Base-by-base conservation (phyloP, 768 basidiomycete species). In the Tylopilus plumbeoviolaceoides region DNA sequence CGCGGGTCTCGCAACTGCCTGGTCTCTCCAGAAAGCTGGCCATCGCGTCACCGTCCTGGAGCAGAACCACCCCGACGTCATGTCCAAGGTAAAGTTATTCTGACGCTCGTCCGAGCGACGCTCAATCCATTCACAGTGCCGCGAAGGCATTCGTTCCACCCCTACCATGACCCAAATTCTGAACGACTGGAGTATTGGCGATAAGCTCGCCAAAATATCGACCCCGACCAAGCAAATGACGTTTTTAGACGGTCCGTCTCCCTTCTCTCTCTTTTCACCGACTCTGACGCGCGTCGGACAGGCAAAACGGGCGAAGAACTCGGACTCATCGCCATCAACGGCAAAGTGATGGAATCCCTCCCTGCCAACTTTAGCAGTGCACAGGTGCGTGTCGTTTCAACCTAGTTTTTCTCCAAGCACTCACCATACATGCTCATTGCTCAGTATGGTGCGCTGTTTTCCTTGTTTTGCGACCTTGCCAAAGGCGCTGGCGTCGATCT, bases 31-130 rank as follows among this genome's bases (percentile, higher is more conserved):
- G 25, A 72, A 69, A 54, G 76, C 75, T 0, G 84, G 85, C 0
- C 85, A 87, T 65, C 66, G 71, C 20, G 82, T 84, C 30, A 67
- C 74, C 1, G 72, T 87, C 4, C 59, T 85, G 25, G 84, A 85
- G 62, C 70, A 74, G 48, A 65, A 61, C 2, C 64, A 71, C 57
- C 72, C 72, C 5, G 67, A 74, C 50, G 75, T 73, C 14, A 70
- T 70, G 33, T 54, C 64, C 17, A 68, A 71, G 61, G 75, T 74
- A 48, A 5, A 15, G 9, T 15, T 3, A 12, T 8, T 1, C 8
- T 25, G n/a, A n/a, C 4, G 8, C 5, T 35, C 7, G 1, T 10
- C 9, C 28, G 28, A 7, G 4, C 28, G 28, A 30, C 33, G 2
- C 48, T 17, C 23, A 28, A 6, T 27, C 1, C 8, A 5, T 21